Conservation (phyloP, 106 monocot genomes). For the Platanthera zijinensis region DNA sequence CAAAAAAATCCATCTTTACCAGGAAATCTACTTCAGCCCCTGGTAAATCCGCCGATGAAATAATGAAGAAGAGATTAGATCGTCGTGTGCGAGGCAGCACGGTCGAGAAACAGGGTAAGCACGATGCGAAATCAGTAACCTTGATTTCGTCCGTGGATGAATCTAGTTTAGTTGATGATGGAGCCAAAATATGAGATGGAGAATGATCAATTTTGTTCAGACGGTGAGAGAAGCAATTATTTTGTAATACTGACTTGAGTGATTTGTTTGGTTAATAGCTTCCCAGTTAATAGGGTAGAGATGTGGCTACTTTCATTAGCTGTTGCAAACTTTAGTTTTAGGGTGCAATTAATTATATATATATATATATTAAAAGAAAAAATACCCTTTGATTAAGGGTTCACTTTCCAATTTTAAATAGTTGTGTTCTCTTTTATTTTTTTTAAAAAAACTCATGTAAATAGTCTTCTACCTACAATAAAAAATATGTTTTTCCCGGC, state of each 20-base stretch:
- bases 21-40: conserved; percentile 21
- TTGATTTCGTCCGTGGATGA: conserved; percentile 15
- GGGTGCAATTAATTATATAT: too few relatives aligned
- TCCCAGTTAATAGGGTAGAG: not conserved
- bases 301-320: not conserved
- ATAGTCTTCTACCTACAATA: too few relatives aligned
- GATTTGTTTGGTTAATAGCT: not conserved
- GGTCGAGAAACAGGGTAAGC: conserved; percentile 23
- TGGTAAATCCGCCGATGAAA: conserved; percentile 22
- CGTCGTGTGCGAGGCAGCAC: conserved; percentile 15
- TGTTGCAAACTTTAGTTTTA: not conserved
- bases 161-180: conserved; percentile 18
- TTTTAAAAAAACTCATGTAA: too few relatives aligned
- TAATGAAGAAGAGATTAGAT: conserved; percentile 12
- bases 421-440: too few relatives aligned
- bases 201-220: not conserved
- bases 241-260: not conserved
- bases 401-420: too few relatives aligned
- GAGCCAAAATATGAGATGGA: conserved; percentile 10
- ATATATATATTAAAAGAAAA: too few relatives aligned
- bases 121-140: conserved; percentile 8
- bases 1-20: conserved; percentile 10
- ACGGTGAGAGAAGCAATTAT: not conserved
- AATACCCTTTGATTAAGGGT: too few relatives aligned
- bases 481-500: too few relatives aligned